Evolutionary conservation across 768 basidiomycete species (phyloP).

Genomic region (Amanita phalloides): DNA sequence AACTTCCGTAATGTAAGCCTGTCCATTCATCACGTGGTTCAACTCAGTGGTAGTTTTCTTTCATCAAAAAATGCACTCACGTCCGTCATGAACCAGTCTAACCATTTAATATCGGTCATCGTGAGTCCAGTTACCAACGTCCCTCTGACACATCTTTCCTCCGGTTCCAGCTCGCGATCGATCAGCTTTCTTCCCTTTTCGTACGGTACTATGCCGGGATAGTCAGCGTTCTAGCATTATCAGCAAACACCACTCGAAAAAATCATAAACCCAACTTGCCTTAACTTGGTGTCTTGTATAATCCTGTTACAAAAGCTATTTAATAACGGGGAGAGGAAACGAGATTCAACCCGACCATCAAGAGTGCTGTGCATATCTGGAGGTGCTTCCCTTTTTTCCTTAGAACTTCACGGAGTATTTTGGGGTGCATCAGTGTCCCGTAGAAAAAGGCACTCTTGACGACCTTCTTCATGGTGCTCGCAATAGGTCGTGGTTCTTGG

Average conservation of each 20-base stretch:
- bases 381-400: conserved; percentile 54
- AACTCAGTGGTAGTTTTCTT: too few relatives aligned
- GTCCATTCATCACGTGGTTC: not conserved
- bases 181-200: conserved; percentile 36
- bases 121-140: conserved; percentile 70
- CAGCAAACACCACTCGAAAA: not conserved
- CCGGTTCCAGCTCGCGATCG: conserved; percentile 32
- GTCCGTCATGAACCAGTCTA: conserved; percentile 79
- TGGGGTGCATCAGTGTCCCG: conserved; percentile 85
- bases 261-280: conserved; percentile 21
- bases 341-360: conserved; percentile 40
- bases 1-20: conserved; percentile 65
- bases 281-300: conserved; percentile 77
- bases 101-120: conserved; percentile 42
- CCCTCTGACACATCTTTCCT: conserved; percentile 69
- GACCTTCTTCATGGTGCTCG: not conserved
- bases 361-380: conserved; percentile 59
- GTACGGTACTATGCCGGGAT: conserved; percentile 73
- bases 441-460: conserved; percentile 60
- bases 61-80: conserved; percentile 27
- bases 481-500: too few relatives aligned
- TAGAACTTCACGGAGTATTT: conserved; percentile 70
- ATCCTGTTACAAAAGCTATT: conserved; percentile 29
- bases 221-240: conserved; percentile 49
- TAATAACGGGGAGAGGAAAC: not conserved